Percentiles rank a stretch among this genome's conserved stretches.
phyloP scores from a whole-genome alignment of 164 flowering plant genomes.

The grape (Vitis vinifera) region DNA sequence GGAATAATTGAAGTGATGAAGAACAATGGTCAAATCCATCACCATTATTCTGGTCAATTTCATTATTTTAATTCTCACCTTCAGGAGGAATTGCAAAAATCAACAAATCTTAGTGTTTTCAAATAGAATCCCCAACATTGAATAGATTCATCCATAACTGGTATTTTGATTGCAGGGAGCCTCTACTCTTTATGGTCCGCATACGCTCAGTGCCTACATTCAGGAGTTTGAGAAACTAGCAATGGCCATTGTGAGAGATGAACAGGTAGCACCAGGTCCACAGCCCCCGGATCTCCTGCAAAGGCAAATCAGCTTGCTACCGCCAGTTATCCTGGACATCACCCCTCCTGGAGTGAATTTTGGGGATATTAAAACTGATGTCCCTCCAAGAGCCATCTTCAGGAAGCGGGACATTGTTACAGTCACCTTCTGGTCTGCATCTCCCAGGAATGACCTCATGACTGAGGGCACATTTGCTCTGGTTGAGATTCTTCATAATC shows the following conservation, averaged over 20 bases:
- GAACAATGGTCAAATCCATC: no score
- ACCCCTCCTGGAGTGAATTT: conserved; percentile 73
- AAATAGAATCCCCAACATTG: no score
- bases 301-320: conserved; percentile 78
- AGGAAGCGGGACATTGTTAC: conserved; percentile 62
- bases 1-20: no score
- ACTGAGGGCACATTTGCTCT: conserved; percentile 92
- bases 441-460: conserved; percentile 95
- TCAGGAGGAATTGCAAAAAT: no score
- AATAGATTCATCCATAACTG: background rate
- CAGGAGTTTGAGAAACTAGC: conserved; percentile 96
- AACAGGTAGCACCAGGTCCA: conserved; percentile 54
- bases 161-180: conserved; percentile 62
- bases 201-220: conserved; percentile 88
- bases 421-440: conserved; percentile 84
- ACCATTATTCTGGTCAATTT: no score
- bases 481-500: conserved; percentile 68
- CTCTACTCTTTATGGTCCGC: conserved; percentile 90
- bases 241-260: conserved; percentile 51
- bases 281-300: conserved; percentile 87
- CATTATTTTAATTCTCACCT: no score
- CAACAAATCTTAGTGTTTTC: no score
- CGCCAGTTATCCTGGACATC: conserved; percentile 79
- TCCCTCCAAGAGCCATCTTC: conserved; percentile 73
- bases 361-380: conserved; percentile 77